Conservation (phyloP, 225 moss, liverwort and hornwort genomes). For the Marchantia polymorpha region DNA sequence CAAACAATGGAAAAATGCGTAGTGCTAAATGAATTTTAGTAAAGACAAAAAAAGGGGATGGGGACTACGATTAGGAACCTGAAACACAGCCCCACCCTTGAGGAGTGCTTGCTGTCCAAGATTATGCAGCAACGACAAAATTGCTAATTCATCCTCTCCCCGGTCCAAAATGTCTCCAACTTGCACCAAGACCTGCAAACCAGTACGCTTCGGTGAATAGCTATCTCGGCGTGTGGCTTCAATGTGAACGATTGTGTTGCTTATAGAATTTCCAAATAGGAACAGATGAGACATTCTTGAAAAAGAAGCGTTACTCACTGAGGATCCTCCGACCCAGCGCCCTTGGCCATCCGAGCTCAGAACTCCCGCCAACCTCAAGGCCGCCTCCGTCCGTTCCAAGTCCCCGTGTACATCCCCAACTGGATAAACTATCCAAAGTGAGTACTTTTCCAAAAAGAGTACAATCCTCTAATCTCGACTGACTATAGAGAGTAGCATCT, state of each 20-base stretch:
- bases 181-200: constrained; percentile 77
- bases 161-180: constrained; percentile 93
- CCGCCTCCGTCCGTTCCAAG: constrained; percentile 62
- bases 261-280: too few relatives aligned
- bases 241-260: too few relatives aligned
- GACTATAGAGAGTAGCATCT: neutral
- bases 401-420: constrained; percentile 98
- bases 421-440: constrained; percentile 22
- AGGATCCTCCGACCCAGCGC: constrained; percentile 78
- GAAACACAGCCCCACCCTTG: constrained; percentile 93
- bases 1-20: neutral
- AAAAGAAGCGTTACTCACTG: constrained; percentile 40
- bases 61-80: constrained; percentile 54
- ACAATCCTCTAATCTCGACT: too few relatives aligned
- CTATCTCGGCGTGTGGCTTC: too few relatives aligned
- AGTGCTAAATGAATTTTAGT: neutral
- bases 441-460: neutral
- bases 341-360: constrained; percentile 73
- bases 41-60: too few relatives aligned
- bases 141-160: constrained; percentile 93
- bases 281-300: neutral
- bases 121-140: constrained; percentile 79
- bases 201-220: neutral
- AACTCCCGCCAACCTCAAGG: constrained; percentile 79
- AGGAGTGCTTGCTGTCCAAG: constrained; percentile 77